Evolutionary conservation across 2,329 filamentous ascomycete genomes (phyloP), one percentile per base, ranked within the genome.

Genomic region (Aspergillus sojae): DNA sequence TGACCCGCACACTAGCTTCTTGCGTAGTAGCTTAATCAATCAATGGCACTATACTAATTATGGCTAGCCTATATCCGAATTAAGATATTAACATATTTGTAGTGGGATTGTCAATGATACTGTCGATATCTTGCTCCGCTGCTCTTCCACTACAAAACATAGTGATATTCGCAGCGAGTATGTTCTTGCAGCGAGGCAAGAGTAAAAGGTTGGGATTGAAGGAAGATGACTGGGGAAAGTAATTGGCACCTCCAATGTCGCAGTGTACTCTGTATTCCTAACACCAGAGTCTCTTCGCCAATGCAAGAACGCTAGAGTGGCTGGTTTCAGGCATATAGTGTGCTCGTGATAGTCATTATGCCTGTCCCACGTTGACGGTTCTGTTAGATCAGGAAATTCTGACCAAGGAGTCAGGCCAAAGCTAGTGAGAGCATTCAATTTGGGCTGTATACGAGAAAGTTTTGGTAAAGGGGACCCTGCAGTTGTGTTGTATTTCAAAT

Each of bases 151-250:
- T 16, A 34, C 45, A 53, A 55, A 66, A 7, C 50, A 54, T 2
- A 68, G 19, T 5, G 7, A 58, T 2, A 60, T 30, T n/a, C 58
- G 66, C 12, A 70, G 1, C 1, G 65, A 45, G 53, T 69, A 71
- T 10, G 45, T 57, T 11, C 67, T 62, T 10, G 67, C 68, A 11
- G 68, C 50, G 5, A 69, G 66, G 50, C 67, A 71, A 2, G 65
- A 69, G 41, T 66, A 59, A 16, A 66, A 69, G 11, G 60, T 68
- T 5, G 63, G 60, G 4, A 65, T 58, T 30, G 64, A 65, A 7
- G 11, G 23, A 9, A 43, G 46, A 36, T 45, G 12, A 3, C 23
- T 21, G 2, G 63, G 58, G 9, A 69, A 32, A 30, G 45, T 53
- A 28, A 65, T 23, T 4, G 39, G 45, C 19, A 60, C 16, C 7